A percentile compares a stretch with the other conserved stretches of the same genome.
Evolutionary conservation across 495 filamentous ascomycete species (phyloP).

Genomic region (Viridothelium virens): DNA sequence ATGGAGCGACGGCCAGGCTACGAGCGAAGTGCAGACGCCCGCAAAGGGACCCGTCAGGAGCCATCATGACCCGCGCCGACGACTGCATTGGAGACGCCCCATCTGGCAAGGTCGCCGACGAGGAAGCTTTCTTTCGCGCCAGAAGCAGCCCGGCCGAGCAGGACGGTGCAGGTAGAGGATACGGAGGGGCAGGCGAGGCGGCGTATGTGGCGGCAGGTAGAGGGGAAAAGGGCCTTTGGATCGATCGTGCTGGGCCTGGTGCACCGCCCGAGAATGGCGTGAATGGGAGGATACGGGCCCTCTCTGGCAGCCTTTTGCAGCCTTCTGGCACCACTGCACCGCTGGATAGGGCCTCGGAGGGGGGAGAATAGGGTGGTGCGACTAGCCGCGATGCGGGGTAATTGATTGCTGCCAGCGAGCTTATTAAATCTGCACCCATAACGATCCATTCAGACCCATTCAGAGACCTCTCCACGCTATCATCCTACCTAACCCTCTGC

Average conservation of each 20-base stretch:
- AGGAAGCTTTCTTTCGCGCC: neutral
- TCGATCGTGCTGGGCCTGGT: neutral
- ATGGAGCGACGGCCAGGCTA: neutral
- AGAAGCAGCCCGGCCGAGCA: neutral
- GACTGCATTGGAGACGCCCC: neutral
- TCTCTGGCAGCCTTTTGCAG: too few species aligned
- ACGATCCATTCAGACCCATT: too few species aligned
- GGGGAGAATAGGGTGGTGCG: too few species aligned
- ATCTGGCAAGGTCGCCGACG: constrained; percentile 8
- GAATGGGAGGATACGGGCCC: too few species aligned
- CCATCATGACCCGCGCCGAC: neutral
- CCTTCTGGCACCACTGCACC: too few species aligned
- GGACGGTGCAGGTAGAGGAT: neutral
- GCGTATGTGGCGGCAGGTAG: neutral
- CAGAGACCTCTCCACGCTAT: too few species aligned
- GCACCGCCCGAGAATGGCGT: neutral
- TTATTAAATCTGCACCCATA: neutral
- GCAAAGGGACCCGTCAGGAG: neutral
- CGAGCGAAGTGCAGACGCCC: neutral
- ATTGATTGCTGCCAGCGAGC: constrained; percentile 2
- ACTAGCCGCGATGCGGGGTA: constrained; percentile 4
- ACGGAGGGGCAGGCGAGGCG: neutral
- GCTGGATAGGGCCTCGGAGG: too few species aligned
- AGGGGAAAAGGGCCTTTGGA: neutral
- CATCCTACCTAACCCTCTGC: too few species aligned